Base-by-base conservation (phyloP, 1,284 basidiomycete genomes). In the Fomes fomentarius region DNA sequence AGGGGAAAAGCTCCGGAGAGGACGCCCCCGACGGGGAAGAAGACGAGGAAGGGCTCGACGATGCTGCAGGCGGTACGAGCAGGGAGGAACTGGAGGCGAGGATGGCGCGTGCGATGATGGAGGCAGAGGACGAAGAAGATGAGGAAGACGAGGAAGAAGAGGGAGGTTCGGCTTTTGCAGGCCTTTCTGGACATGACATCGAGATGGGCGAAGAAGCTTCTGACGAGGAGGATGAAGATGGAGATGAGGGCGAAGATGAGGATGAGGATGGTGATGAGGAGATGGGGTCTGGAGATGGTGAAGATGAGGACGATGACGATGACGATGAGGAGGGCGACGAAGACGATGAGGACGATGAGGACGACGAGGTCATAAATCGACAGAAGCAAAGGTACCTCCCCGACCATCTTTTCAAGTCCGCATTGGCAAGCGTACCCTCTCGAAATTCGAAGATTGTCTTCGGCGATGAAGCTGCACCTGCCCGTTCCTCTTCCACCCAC, bases 361-460 rank as follows among this genome's bases (percentile, higher is more conserved):
- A 31, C 2, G 47, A 53, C n/a, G 26, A 31, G 2, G 3, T 19
- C 34, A 15, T 17, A 19, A 44, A 8, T 14, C 49, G 5, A 11
- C 54, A 37, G 31, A 50, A 24, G 31, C 30, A 35, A 15, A 65
- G 68, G 55, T 71, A 72, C 61, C 71, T 74, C 24, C 72, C 72
- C 0, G 72, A 73, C 34, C 69, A 74, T 49, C 50, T 73, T n/a
- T 74, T 74, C 57, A 56, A 63, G 22, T 58, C 69, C 25, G 72
- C 69, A 2, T 59, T 71, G n/a, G 62, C 66, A 2, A 54, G 62
- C 19, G 21, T 50, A 2, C 25, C 50, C 19, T 7, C 57, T 21
- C 44, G 24, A 26, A 44, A 46, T 34, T 50, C 50, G 1, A 53
- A 52, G 54, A 44, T 65, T 51, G 33, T 48, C 45, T 41, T 57